phyloP scores from a whole-genome alignment of 1,284 basidiomycete species.

The Boletus smithii region DNA sequence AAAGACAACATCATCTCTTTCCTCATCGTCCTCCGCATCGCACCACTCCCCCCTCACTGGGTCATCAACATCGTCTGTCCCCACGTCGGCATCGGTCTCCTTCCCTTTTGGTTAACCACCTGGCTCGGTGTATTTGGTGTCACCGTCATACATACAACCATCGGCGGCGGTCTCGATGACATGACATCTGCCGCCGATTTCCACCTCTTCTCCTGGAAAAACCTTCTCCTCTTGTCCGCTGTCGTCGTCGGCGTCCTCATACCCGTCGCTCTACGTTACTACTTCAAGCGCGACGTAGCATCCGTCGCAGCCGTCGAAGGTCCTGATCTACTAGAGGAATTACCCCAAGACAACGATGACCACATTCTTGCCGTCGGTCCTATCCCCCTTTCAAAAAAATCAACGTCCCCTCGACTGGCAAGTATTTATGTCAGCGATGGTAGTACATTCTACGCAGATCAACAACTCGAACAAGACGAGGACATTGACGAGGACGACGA shows the following conservation, averaged over 20 bases:
- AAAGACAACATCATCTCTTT: conserved; percentile 82
- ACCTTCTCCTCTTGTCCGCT: conserved; percentile 78
- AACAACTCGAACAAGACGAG: conserved; percentile 36
- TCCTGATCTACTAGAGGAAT: conserved; percentile 23
- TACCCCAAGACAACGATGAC: conserved; percentile 42
- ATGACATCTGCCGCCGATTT: conserved; percentile 95
- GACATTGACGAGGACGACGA: conserved; percentile 38
- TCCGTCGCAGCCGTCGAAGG: conserved; percentile 47
- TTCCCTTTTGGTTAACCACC: conserved; percentile 88
- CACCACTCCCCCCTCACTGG: conserved; percentile 96
- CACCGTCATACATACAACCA: conserved; percentile 92
- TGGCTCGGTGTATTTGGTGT: conserved; percentile 91
- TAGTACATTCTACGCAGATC: conserved; percentile 38
- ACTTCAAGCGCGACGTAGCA: conserved; percentile 56
- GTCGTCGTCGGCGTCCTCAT: conserved; percentile 89
- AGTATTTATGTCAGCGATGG: conserved; percentile 37
- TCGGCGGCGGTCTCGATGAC: conserved; percentile 89
- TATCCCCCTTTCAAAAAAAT: conserved; percentile 38
- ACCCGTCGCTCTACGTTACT: conserved; percentile 83
- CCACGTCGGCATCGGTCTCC: conserved; percentile 84
- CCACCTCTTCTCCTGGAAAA: conserved; percentile 84
- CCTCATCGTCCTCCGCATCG: conserved; percentile 89
- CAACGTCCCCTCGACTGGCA: conserved; percentile 32
- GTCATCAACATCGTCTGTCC: conserved; percentile 92
- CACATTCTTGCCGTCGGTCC: conserved; percentile 53